Conservation (phyloP, 1,284 basidiomycete species). For the Stygiomarasmius scandens region DNA sequence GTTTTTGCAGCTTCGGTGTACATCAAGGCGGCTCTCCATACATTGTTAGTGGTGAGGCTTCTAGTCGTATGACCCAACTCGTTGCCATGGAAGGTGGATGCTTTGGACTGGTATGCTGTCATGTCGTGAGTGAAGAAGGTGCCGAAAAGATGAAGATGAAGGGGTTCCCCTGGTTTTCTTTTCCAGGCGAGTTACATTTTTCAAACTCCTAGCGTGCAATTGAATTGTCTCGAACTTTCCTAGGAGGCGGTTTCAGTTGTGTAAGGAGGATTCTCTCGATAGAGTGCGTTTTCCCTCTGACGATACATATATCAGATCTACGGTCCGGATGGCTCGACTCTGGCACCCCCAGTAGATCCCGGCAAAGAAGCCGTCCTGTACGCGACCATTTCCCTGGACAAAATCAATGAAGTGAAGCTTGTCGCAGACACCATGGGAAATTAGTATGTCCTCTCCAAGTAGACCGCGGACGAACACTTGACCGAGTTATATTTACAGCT, state of each 20-base stretch:
- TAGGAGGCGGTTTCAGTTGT: slow-evolving; percentile 29
- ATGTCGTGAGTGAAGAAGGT: slow-evolving; percentile 27
- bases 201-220: too few relatives aligned
- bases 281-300: not conserved
- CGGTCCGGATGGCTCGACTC: slow-evolving; percentile 29
- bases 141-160: slow-evolving; percentile 30
- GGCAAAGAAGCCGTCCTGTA: slow-evolving; percentile 26
- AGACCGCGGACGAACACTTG: not conserved
- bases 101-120: slow-evolving; percentile 30
- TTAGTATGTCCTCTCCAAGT: slow-evolving; percentile 19
- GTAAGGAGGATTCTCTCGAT: slow-evolving; percentile 8
- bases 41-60: slow-evolving; percentile 31
- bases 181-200: too few relatives aligned
- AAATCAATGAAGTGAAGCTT: slow-evolving; percentile 30
- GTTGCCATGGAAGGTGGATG: slow-evolving; percentile 33
- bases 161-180: slow-evolving; percentile 29
- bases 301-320: slow-evolving; percentile 25
- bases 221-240: too few relatives aligned
- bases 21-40: slow-evolving; percentile 26
- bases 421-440: slow-evolving; percentile 30
- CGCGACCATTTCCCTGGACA: slow-evolving; percentile 30
- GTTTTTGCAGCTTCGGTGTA: slow-evolving; percentile 18
- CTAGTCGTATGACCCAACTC: slow-evolving; percentile 29
- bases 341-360: slow-evolving; percentile 24
- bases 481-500: slow-evolving; percentile 8